phyloP scores from a whole-genome alignment of 2,329 filamentous ascomycete genomes.

The Hypoxylon sp. region DNA sequence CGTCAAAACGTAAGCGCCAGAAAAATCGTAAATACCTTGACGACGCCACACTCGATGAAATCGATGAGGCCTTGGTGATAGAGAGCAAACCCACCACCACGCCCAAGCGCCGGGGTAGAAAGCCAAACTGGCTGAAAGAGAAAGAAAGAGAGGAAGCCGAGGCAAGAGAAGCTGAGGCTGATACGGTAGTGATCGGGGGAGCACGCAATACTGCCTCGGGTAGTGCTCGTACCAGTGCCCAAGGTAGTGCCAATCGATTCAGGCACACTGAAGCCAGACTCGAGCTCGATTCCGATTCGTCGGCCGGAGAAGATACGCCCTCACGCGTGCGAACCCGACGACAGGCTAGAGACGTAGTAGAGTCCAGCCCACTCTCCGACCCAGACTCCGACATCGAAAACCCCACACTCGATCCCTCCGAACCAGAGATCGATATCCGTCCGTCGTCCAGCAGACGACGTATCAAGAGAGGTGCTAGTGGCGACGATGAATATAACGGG shows the following conservation, averaged over 20 bases:
- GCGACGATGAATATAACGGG: slow-evolving; percentile 43
- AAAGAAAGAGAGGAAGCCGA: slow-evolving; percentile 3
- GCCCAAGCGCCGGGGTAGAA: slow-evolving; percentile 41
- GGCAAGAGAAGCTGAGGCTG: slow-evolving; percentile 10
- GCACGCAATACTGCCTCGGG: neutral
- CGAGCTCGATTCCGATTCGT: slow-evolving; percentile 39
- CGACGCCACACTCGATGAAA: slow-evolving; percentile 28
- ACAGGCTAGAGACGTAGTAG: slow-evolving; percentile 29
- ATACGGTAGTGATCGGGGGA: slow-evolving; percentile 24
- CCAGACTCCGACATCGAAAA: slow-evolving; percentile 34
- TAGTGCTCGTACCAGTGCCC: slow-evolving; percentile 21
- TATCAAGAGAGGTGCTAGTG: slow-evolving; percentile 32
- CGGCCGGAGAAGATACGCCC: slow-evolving; percentile 25
- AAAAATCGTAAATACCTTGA: slow-evolving; percentile 32
- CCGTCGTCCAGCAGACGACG: slow-evolving; percentile 27
- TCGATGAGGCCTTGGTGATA: slow-evolving; percentile 28
- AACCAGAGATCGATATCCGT: slow-evolving; percentile 36
- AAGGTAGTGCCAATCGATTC: slow-evolving; percentile 34
- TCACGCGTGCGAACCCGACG: slow-evolving; percentile 38
- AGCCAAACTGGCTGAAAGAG: slow-evolving; percentile 37
- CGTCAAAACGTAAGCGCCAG: slow-evolving; percentile 37
- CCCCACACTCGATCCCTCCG: slow-evolving; percentile 32
- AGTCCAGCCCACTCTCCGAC: slow-evolving; percentile 45
- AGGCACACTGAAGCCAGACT: slow-evolving; percentile 43
- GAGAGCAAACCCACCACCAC: slow-evolving; percentile 26